Base-by-base conservation (phyloP, 148 eudicot species). In the Cornus controversa region DNA sequence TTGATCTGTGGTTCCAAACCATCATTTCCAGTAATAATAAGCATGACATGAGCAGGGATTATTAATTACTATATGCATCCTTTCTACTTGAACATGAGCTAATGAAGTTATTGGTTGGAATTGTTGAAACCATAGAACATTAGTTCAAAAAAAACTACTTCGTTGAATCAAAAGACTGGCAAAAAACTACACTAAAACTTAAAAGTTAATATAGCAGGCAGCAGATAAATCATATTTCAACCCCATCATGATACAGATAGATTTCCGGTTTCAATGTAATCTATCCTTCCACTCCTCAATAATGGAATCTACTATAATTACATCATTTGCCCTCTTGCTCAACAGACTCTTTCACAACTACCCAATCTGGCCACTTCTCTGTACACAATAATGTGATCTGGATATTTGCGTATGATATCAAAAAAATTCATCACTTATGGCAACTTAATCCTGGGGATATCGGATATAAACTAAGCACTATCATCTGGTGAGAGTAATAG, bases 401-500 rank as follows among this genome's bases (percentile, higher is more conserved):
- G 34, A 8, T 10, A 36, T 8, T 25, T 8, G 64, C 16, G 53
- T n/a, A 5, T 23, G 31, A 6, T 15, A 75, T 42, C 62, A 10
- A 22, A 26, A 74, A 74, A 40, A 2, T 66, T 57, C 23, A 47
- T 72, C 28, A 79, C 31, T 72, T 36, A 62, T 22, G 66, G 72
- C 81, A 77, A 72, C 50, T 62, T 58, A 70, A 14, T 67, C 24
- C 24, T 22, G 63, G 71, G 31, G 11, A 27, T 71, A 23, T 1
- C 47, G 50, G 50, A 22, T 63, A 66, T 57, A 28, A 47, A 60
- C 63, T 79, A 80, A 53, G 84, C 76, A 72, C 60, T 57, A 16
- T 54, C 72, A 28, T 85, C 87, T 7, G 91, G 91, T 66, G 85
- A 82, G 45, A 90, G 90, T 71, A 85, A 47, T 25, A 96, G 86